A percentile compares a stretch with the other conserved stretches of the same genome.
Evolutionary conservation across 148 eudicot species (phyloP).

Genomic region (Silene latifolia): DNA sequence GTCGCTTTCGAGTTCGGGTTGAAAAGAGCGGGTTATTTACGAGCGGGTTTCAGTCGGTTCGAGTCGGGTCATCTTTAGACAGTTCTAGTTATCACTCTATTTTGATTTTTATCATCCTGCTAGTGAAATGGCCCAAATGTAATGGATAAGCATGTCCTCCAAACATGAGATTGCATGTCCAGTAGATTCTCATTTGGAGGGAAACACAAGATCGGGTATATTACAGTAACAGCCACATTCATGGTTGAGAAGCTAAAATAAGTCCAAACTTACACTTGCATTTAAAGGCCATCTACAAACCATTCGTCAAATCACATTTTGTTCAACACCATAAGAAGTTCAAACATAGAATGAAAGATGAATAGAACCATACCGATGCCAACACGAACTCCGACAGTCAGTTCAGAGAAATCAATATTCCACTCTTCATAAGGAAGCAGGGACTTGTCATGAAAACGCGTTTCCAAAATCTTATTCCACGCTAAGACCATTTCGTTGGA

Average conservation of each 20-base stretch:
- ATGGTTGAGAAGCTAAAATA: neutral
- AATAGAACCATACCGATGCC: slow-evolving; percentile 71
- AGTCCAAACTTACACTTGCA: too few species aligned
- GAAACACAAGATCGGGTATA: neutral
- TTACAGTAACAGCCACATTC: neutral
- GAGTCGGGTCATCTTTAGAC: too few species aligned
- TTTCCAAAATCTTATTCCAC: slow-evolving; percentile 76
- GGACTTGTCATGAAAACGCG: slow-evolving; percentile 61
- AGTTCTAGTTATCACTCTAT: too few species aligned
- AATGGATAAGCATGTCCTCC: too few species aligned
- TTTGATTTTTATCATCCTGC: too few species aligned
- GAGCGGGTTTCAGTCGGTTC: too few species aligned
- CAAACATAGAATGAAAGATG: neutral
- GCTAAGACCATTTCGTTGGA: slow-evolving; percentile 60
- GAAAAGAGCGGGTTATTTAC: too few species aligned
- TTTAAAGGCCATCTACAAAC: neutral
- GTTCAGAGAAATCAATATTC: slow-evolving; percentile 89
- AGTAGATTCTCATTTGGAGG: too few species aligned
- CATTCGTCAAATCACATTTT: neutral
- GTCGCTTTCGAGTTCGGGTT: too few species aligned
- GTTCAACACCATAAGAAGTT: neutral
- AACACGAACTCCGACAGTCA: slow-evolving; percentile 94
- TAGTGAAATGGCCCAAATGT: too few species aligned
- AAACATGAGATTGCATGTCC: too few species aligned
- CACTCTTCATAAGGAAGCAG: slow-evolving; percentile 88